A percentile compares a stretch with the other conserved stretches of the same genome.
phyloP scores from a whole-genome alignment of 2,329 filamentous ascomycete species.

The Capronia epimyces region DNA sequence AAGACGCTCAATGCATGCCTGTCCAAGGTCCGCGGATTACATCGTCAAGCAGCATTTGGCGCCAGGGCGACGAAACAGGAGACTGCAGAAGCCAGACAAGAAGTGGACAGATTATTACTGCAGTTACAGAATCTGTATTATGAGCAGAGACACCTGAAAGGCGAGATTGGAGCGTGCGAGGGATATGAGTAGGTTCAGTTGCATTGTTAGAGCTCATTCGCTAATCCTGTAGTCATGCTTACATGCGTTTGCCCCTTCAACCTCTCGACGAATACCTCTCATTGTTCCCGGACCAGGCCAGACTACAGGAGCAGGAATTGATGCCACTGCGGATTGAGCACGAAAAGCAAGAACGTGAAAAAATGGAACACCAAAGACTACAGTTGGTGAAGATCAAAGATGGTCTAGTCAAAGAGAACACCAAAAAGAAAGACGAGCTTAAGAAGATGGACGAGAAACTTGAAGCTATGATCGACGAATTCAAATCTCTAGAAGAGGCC shows the following conservation, averaged over 20 bases:
- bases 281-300: slow-evolving; percentile 67
- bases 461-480: slow-evolving; percentile 81
- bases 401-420: slow-evolving; percentile 68
- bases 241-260: slow-evolving; percentile 79
- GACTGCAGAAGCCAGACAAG: slow-evolving; percentile 80
- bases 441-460: slow-evolving; percentile 86
- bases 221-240: slow-evolving; percentile 63
- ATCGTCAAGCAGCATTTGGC: slow-evolving; percentile 72
- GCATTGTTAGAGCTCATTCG: slow-evolving; percentile 15
- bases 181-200: slow-evolving; percentile 71
- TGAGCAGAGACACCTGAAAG: slow-evolving; percentile 82
- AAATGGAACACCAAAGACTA: slow-evolving; percentile 76
- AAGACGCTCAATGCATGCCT: slow-evolving; percentile 75
- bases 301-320: slow-evolving; percentile 68
- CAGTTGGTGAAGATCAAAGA: slow-evolving; percentile 69
- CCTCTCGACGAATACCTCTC: slow-evolving; percentile 73
- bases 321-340: slow-evolving; percentile 90
- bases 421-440: slow-evolving; percentile 87
- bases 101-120: slow-evolving; percentile 85
- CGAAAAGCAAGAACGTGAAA: slow-evolving; percentile 77
- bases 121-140: slow-evolving; percentile 95
- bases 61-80: slow-evolving; percentile 79
- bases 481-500: slow-evolving; percentile 24
- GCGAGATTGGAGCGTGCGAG: slow-evolving; percentile 86
- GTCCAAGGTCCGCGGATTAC: slow-evolving; percentile 72